Evolutionary conservation across 495 filamentous ascomycete genomes (phyloP).

Genomic region (Tuber umbilicatum): DNA sequence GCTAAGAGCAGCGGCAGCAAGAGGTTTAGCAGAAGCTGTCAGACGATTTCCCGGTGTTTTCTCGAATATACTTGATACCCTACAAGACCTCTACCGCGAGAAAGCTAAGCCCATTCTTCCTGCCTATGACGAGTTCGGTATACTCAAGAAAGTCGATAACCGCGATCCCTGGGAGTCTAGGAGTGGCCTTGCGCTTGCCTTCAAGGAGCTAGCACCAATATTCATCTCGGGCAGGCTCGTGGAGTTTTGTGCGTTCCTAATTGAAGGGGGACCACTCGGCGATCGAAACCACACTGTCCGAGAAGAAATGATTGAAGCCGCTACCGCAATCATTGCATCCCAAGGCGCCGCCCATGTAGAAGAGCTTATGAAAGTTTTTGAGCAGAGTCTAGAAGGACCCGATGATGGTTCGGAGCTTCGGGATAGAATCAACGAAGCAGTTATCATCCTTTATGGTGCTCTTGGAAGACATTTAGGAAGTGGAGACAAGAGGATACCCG

Average conservation of each 20-base stretch:
- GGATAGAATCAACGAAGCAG: conserved; percentile 89
- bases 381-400: conserved; percentile 71
- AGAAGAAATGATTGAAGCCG: conserved; percentile 87
- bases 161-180: conserved; percentile 83
- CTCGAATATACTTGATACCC: conserved; percentile 51
- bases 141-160: conserved; percentile 77
- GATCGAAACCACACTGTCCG: conserved; percentile 72
- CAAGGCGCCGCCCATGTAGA: conserved; percentile 77
- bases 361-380: conserved; percentile 83
- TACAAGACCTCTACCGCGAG: conserved; percentile 64
- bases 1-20: conserved; percentile 73
- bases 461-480: conserved; percentile 77
- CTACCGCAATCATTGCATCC: conserved; percentile 67
- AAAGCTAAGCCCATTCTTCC: conserved; percentile 73
- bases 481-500: conserved; percentile 74
- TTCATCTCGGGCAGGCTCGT: conserved; percentile 66
- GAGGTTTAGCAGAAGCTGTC: conserved; percentile 69
- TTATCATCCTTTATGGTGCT: conserved; percentile 93
- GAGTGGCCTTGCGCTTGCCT: conserved; percentile 79
- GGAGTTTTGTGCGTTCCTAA: conserved; percentile 72
- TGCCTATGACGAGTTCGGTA: conserved; percentile 82
- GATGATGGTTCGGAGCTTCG: conserved; percentile 69
- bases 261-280: conserved; percentile 72
- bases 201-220: conserved; percentile 64
- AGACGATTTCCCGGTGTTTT: conserved; percentile 54